These are phyloP conservation scores for Tolypocladium album DNA, from an alignment of 2,329 filamentous ascomycete genomes.

Conservation along the genomic window DNA sequence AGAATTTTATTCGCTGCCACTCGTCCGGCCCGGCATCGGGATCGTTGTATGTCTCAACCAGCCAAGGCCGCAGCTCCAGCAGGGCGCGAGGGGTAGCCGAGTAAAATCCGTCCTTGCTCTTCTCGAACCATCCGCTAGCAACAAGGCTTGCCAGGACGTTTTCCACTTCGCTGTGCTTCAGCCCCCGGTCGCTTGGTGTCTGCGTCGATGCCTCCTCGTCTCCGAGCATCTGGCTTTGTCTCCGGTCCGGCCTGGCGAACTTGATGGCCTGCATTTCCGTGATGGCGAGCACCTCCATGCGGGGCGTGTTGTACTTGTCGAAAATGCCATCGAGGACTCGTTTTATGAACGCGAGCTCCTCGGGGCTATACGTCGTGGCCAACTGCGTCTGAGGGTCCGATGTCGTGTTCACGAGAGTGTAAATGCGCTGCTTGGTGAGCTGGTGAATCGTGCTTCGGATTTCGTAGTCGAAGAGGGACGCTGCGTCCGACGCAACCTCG, in stretches of 20 bases:
- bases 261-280: conserved; percentile 69
- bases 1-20: conserved; percentile 72
- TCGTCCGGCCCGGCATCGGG: conserved; percentile 45
- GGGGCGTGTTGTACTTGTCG: conserved; percentile 68
- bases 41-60: conserved; percentile 86
- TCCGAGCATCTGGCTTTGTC: conserved; percentile 18
- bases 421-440: conserved; percentile 53
- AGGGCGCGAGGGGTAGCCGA: conserved; percentile 65
- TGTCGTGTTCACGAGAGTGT: conserved; percentile 77
- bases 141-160: conserved; percentile 58
- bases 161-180: conserved; percentile 74
- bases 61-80: conserved; percentile 75
- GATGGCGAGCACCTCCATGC: conserved; percentile 76
- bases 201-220: conserved; percentile 21
- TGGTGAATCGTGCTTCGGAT: conserved; percentile 70
- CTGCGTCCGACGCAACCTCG: conserved; percentile 55
- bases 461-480: conserved; percentile 78
- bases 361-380: conserved; percentile 66
- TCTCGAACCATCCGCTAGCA: conserved; percentile 75
- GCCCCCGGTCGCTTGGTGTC: conserved; percentile 34
- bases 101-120: conserved; percentile 62
- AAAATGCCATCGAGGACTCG: conserved; percentile 86
- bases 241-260: conserved; percentile 42
- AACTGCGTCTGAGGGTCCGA: conserved; percentile 80
- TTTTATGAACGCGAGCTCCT: conserved; percentile 86